Conservation (phyloP, 768 basidiomycete species). For the Mycena leptocephala region DNA sequence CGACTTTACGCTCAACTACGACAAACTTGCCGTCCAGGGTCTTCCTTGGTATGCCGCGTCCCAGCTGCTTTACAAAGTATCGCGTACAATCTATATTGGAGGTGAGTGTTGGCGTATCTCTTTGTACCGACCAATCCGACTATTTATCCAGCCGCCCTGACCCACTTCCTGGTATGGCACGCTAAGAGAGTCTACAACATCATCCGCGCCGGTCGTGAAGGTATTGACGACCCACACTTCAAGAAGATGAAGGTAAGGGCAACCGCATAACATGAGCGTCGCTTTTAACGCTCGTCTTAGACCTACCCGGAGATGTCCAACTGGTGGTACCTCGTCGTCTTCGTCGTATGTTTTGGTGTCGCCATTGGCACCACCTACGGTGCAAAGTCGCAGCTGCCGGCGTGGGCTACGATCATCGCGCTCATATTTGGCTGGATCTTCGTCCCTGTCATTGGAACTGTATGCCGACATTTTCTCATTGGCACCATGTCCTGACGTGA, state of each 20-base stretch:
- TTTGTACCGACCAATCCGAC: no score
- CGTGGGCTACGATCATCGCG: constrained; percentile 58
- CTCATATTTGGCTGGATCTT: constrained; percentile 63
- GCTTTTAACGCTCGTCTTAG: no score
- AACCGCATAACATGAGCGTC: no score
- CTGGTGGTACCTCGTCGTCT: constrained; percentile 54
- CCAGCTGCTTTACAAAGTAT: constrained; percentile 57
- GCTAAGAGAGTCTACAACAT: constrained; percentile 55
- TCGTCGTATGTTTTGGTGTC: constrained; percentile 48
- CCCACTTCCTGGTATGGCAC: constrained; percentile 67
- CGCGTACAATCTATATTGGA: constrained; percentile 57
- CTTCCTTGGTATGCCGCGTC: constrained; percentile 57
- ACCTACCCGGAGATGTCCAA: constrained; percentile 49
- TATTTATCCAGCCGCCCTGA: no score
- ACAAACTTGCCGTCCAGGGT: constrained; percentile 54
- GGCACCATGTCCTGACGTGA: not conserved
- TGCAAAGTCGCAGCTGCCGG: constrained; percentile 54
- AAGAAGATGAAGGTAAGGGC: constrained; percentile 58
- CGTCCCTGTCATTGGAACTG: constrained; percentile 65
- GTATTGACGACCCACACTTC: constrained; percentile 56
- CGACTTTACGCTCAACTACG: constrained; percentile 24
- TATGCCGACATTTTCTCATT: constrained; percentile 34
- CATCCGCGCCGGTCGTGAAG: constrained; percentile 50
- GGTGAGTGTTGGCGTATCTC: constrained; percentile 25
- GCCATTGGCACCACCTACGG: constrained; percentile 53